A percentile compares a stretch with the other conserved stretches of the same genome.
These are phyloP conservation scores for Erythrophleum fordii DNA, from an alignment of 306 rosid species.

Conservation along the genomic window DNA sequence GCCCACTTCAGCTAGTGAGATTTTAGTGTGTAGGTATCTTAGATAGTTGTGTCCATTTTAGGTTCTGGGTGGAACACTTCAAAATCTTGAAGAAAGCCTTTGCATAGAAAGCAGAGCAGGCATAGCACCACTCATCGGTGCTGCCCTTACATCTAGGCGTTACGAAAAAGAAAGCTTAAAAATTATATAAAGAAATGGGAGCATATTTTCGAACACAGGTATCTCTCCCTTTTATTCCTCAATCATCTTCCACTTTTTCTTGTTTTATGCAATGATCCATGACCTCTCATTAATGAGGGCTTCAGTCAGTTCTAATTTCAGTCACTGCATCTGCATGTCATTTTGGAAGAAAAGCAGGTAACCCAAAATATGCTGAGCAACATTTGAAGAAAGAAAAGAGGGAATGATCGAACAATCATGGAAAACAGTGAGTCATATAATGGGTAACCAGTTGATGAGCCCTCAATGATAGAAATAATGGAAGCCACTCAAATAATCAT, in stretches of 20 bases:
- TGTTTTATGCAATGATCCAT: constrained; percentile 55
- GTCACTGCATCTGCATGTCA: constrained; percentile 35
- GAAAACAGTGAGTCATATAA: constrained; percentile 41
- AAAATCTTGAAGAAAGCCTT: constrained; percentile 34
- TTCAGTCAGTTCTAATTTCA: constrained; percentile 40
- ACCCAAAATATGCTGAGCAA: constrained; percentile 29
- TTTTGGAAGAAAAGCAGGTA: constrained; percentile 45
- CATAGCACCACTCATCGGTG: constrained; percentile 42
- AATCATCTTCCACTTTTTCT: constrained; percentile 70
- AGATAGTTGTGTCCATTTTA: constrained; percentile 41
- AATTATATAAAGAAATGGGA: constrained; percentile 40
- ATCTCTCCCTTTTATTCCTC: constrained; percentile 68
- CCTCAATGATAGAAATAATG: constrained; percentile 34
- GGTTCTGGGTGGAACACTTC: constrained; percentile 17
- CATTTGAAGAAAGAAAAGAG: constrained; percentile 28
- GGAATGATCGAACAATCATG: constrained; percentile 57
- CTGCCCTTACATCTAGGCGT: constrained; percentile 48
- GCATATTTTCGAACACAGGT: constrained; percentile 63
- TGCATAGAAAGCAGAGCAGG: constrained; percentile 74
- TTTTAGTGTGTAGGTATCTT: constrained; percentile 26
- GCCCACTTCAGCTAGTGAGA: constrained; percentile 10
- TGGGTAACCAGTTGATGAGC: constrained; percentile 37
- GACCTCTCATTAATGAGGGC: constrained; percentile 51
- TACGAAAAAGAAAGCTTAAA: constrained; percentile 38
- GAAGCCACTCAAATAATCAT: constrained; percentile 21